phyloP scores from a whole-genome alignment of 768 basidiomycete species.

The Rhizopogon rudus region DNA sequence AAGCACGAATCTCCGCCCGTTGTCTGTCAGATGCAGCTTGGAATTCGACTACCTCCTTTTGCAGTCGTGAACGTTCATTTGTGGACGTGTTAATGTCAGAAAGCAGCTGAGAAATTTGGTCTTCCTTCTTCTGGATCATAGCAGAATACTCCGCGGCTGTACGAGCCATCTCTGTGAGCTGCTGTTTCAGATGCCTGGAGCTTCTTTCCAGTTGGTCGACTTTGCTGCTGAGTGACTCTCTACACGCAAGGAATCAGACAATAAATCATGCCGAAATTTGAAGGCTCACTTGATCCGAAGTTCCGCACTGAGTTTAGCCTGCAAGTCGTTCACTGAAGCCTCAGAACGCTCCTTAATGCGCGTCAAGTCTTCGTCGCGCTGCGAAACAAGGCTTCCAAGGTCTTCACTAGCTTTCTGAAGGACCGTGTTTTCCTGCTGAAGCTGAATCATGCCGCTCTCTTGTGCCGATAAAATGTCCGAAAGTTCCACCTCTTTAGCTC shows the following conservation, averaged over 20 bases:
- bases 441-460: slow-evolving; percentile 52
- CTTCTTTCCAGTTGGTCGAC: slow-evolving; percentile 61
- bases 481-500: slow-evolving; percentile 58
- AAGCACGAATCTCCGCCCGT: slow-evolving; percentile 54
- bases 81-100: slow-evolving; percentile 51
- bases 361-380: slow-evolving; percentile 77
- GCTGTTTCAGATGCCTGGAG: slow-evolving; percentile 65
- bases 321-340: slow-evolving; percentile 55
- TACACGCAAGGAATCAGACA: slow-evolving; percentile 21
- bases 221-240: slow-evolving; percentile 60
- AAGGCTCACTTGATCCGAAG: slow-evolving; percentile 53
- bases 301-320: slow-evolving; percentile 66
- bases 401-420: slow-evolving; percentile 65
- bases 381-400: slow-evolving; percentile 57
- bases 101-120: slow-evolving; percentile 52
- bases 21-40: slow-evolving; percentile 65
- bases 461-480: slow-evolving; percentile 50
- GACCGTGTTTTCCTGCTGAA: slow-evolving; percentile 56
- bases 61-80: slow-evolving; percentile 46
- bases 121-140: slow-evolving; percentile 75
- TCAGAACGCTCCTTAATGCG: slow-evolving; percentile 77
- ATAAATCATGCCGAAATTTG: not conserved
- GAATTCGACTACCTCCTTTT: slow-evolving; percentile 62
- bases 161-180: slow-evolving; percentile 72
- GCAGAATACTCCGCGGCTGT: slow-evolving; percentile 71